Base-by-base conservation (phyloP, 306 rosid genomes). In the Macrotyloma uniflorum region DNA sequence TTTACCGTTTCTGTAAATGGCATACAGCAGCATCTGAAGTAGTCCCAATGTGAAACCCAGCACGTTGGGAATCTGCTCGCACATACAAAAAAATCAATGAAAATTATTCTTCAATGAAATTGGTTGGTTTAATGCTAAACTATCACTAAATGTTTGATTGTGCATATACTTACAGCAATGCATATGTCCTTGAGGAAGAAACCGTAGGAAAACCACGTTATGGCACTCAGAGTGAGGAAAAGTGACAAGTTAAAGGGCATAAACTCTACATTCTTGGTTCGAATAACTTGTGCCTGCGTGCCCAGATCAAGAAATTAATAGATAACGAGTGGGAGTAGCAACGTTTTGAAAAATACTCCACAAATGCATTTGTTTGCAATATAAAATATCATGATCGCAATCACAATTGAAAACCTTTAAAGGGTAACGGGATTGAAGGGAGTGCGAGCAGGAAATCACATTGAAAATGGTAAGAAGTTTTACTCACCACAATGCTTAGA, bases 151-250 rank as follows among this genome's bases (percentile, higher is more conserved):
- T 42, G 15, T 42, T 12, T 42, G 5, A 14, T 15, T 36, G 10
- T 26, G 24, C 51, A 8, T 53, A 3, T 79, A 86, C 90, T 88
- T 74, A 94, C 94, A 32, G 92, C 92, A 59, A 94, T 58, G 82
- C 92, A 85, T 18, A 89, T 87, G 82, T 92, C 96, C 79, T 80
- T 76, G 19, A 84, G 80, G 2, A 85, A 64, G 38, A 85, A 23
- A 14, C 98, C 99, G 63, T 93, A 93, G 12, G 72, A 75, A 43
- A 95, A 93, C 99, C 98, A 95, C 82, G 76, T 75, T n/a, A 91
- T 28, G 35, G 98, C 97, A 74, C 99, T 93, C 62, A 95, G 9
- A 10, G 99, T 89, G 7, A 91, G 96, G 85, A 83, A 91, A 79
- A 92, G 46, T 5, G 98, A 93, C 6, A 95, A 46, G 13, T 45